Conservation (phyloP, 768 basidiomycete genomes). For the Panaeolus papilionaceus region DNA sequence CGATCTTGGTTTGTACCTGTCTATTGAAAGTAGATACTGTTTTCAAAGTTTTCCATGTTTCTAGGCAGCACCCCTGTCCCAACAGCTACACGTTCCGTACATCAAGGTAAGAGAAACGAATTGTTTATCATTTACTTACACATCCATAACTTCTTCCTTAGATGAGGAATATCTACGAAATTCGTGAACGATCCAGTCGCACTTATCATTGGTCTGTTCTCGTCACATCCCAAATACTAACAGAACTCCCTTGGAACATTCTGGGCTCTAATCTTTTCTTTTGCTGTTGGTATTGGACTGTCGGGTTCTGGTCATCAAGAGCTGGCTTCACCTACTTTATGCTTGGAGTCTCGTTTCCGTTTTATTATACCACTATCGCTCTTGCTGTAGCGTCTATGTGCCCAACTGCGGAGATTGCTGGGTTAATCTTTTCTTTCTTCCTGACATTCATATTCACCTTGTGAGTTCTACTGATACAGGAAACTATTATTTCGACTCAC, state of each 20-base stretch:
- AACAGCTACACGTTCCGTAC: constrained; percentile 68
- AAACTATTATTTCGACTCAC: background rate
- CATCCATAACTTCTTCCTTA: constrained; percentile 46
- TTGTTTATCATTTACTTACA: constrained; percentile 52
- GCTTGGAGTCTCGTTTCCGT: constrained; percentile 59
- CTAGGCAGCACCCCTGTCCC: constrained; percentile 53
- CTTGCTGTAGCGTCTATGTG: constrained; percentile 67
- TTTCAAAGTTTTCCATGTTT: background rate
- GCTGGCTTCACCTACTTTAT: constrained; percentile 67
- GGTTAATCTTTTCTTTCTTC: constrained; percentile 66
- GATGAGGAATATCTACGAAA: constrained; percentile 69
- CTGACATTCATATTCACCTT: constrained; percentile 49
- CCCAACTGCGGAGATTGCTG: constrained; percentile 64
- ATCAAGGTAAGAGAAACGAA: constrained; percentile 42
- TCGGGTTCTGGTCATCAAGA: constrained; percentile 59
- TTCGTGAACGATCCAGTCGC: constrained; percentile 67
- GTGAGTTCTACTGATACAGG: constrained; percentile 38
- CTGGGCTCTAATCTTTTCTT: constrained; percentile 66
- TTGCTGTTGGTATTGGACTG: constrained; percentile 80
- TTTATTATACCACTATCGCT: constrained; percentile 70
- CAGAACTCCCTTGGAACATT: constrained; percentile 72
- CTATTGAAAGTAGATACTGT: background rate
- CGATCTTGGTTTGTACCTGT: constrained; percentile 38
- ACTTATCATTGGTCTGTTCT: constrained; percentile 73
- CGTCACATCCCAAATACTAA: constrained; percentile 58